Evolutionary conservation across 2,329 filamentous ascomycete species (phyloP).

Genomic region (Aspergillus glaucus): DNA sequence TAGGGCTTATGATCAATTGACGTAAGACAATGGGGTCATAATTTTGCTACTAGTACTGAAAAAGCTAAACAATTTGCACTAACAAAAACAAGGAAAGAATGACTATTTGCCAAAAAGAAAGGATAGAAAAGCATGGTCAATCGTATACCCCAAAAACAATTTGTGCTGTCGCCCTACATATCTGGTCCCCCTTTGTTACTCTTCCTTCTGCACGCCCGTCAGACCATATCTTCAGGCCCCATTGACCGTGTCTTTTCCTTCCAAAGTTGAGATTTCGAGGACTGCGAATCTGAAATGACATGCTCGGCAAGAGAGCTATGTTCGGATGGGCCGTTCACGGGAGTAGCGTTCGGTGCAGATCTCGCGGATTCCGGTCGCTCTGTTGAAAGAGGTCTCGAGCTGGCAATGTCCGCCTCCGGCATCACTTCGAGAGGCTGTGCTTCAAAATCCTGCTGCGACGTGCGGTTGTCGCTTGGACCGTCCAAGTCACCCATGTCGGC

Average conservation of each 20-base stretch:
- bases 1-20: no score
- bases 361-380: background rate
- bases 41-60: no score
- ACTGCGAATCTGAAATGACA: background rate
- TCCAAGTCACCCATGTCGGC: constrained; percentile 7
- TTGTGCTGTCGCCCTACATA: background rate
- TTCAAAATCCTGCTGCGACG: background rate
- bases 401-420: background rate
- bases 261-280: background rate
- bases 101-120: no score
- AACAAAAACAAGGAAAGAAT: no score
- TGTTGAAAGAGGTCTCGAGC: background rate
- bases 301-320: background rate
- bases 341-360: background rate
- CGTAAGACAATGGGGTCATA: no score
- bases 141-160: background rate
- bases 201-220: background rate
- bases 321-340: background rate
- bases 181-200: background rate
- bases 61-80: no score
- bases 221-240: constrained; percentile 4
- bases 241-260: background rate
- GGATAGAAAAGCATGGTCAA: no score
- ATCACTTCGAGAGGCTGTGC: background rate
- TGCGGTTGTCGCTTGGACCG: constrained; percentile 6